Evolutionary conservation across 805 yeast species (phyloP), one percentile per base, ranked within the genome.

Genomic region (Yarrowia bubula): DNA sequence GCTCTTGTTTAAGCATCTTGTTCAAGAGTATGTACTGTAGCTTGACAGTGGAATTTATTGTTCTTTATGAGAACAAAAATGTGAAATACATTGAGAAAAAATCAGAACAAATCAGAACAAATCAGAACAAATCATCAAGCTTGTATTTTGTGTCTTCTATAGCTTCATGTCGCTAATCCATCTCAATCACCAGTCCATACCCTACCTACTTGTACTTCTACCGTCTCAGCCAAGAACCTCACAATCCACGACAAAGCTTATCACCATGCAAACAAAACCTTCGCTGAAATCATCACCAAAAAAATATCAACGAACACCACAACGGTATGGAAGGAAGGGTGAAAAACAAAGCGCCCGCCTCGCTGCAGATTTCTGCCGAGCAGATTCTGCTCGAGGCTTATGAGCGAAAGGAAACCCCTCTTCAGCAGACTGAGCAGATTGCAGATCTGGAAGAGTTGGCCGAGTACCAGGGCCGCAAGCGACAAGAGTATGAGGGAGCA

Each of bases 401-500:
- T 68, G 83, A 83, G 66, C 73, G 80, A 42, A 77, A 79, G 65
- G 81, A 78, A 14, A 75, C 75, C 8, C 78, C 81, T 10, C 61
- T 79, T 28, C 75, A 74, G 64, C 74, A 74, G 41, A 79, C 86
- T 1, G 75, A 79, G 47, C 82, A 83, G 55, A 38, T 47, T 48
- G 46, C 46, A n/a, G 82, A 80, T 66, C 47, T 53, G 37, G 65
- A 66, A 55, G 98, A 93, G 76, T 80, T 90, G 15, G 80, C 82
- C 51, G 93, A 90, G 69, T 81, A 77, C 66, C 97, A 91, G 73
- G 81, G 88, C 31, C 78, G 92, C 31, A 90, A 89, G 70, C 78
- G 99, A 67, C 81, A 83, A 38, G 97, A 90, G 69, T 93, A 80
- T 73, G 98, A 95, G 75, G 86, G 86, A 69, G 96, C 92, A n/a